A percentile compares a stretch with the other conserved stretches of the same genome.
phyloP scores from a whole-genome alignment of 2,329 filamentous ascomycete species.

The Chaetomiaceae sp. region DNA sequence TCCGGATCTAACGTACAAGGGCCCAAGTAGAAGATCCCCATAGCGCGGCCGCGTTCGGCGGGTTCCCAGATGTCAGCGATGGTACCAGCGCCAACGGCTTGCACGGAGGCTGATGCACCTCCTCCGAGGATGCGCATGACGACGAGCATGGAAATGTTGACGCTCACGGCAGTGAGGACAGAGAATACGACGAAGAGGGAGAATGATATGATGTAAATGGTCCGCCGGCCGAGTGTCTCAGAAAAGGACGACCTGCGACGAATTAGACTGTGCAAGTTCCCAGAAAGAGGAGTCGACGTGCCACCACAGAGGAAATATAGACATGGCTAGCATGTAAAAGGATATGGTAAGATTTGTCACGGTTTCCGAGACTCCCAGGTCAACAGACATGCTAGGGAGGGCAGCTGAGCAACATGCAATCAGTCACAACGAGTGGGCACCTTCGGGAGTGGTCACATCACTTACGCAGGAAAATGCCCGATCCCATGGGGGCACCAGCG shows the following conservation, averaged over 20 bases:
- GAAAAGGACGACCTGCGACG: conserved; percentile 61
- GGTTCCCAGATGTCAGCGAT: conserved; percentile 78
- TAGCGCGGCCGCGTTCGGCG: conserved; percentile 68
- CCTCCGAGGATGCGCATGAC: conserved; percentile 70
- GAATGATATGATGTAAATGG: conserved; percentile 76
- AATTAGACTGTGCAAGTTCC: not conserved
- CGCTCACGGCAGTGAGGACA: conserved; percentile 63
- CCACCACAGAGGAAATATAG: conserved; percentile 84
- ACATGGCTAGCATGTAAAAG: conserved; percentile 78
- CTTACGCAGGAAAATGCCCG: conserved; percentile 76
- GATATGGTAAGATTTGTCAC: conserved; percentile 72
- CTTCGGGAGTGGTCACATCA: no score
- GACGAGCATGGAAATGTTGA: conserved; percentile 70
- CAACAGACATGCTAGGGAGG: conserved; percentile 57
- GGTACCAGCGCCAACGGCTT: conserved; percentile 78
- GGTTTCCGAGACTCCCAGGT: conserved; percentile 59
- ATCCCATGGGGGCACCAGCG: conserved; percentile 76
- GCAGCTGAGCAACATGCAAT: conserved; percentile 50
- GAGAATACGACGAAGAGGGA: conserved; percentile 67
- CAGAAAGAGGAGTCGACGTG: conserved; percentile 9
- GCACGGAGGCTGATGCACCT: conserved; percentile 73
- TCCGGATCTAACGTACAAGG: no score
- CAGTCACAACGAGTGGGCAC: no score
- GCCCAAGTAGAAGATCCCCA: conserved; percentile 78
- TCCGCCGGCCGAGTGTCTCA: conserved; percentile 66